Percentiles rank a stretch among this genome's conserved stretches.
Conservation (phyloP, 2,329 filamentous ascomycete species). For the Aureobasidium subglaciale region DNA sequence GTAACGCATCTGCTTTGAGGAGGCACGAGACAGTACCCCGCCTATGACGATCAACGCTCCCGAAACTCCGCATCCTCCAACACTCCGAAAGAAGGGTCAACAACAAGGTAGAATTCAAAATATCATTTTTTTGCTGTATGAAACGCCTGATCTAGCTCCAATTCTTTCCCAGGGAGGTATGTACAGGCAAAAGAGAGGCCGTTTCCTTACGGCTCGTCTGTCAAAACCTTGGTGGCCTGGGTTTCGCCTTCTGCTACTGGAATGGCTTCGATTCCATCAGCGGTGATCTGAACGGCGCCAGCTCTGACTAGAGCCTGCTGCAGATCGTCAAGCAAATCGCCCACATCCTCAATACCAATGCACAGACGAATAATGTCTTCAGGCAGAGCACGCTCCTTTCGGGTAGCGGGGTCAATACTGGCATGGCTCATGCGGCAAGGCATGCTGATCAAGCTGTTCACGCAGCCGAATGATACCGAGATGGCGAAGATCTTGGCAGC, state of each 20-base stretch:
- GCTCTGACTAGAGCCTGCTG: constrained; percentile 88
- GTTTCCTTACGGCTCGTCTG: constrained; percentile 28
- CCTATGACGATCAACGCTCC: no score
- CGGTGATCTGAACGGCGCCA: constrained; percentile 78
- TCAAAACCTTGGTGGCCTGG: constrained; percentile 27
- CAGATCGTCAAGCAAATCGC: constrained; percentile 89
- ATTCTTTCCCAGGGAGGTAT: background rate
- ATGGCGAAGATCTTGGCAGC: constrained; percentile 88
- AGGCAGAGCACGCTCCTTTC: constrained; percentile 81
- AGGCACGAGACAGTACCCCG: constrained; percentile 5
- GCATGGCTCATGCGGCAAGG: constrained; percentile 99
- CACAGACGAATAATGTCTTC: constrained; percentile 95
- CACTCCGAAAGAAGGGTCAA: no score
- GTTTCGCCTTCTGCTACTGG: constrained; percentile 25
- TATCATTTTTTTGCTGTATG: background rate
- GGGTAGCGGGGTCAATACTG: constrained; percentile 91
- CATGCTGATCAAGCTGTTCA: constrained; percentile 98
- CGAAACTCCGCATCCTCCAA: background rate
- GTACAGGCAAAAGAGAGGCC: constrained; percentile 1
- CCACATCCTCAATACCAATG: constrained; percentile 88
- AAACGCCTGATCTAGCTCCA: background rate
- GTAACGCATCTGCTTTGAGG: no score
- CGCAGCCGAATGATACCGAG: constrained; percentile 94
- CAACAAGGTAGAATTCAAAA: no score
- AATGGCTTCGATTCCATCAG: constrained; percentile 70